Percentiles rank a stretch among this genome's conserved stretches.
Evolutionary conservation across 495 filamentous ascomycete genomes (phyloP).

Genomic region (Tetracladium setigerum): DNA sequence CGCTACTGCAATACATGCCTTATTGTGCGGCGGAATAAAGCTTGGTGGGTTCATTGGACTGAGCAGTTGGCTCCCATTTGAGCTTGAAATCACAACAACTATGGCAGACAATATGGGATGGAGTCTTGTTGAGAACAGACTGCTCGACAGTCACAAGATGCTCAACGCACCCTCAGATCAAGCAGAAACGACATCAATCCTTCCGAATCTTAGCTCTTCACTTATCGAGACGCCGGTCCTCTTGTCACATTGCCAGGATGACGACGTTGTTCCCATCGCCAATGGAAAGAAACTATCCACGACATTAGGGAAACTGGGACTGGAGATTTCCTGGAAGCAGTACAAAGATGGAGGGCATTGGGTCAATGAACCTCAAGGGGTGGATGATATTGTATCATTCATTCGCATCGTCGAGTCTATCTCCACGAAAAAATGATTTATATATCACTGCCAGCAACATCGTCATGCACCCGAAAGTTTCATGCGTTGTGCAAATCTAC

Average conservation of each 20-base stretch:
- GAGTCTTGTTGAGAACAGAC: neutral
- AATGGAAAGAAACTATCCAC: constrained; percentile 35
- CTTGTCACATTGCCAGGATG: constrained; percentile 45
- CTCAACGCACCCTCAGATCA: neutral
- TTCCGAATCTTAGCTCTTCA: neutral
- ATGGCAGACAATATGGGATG: neutral
- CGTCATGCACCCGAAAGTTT: no score
- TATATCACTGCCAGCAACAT: no score
- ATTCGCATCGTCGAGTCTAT: constrained; percentile 13
- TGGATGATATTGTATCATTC: constrained; percentile 45
- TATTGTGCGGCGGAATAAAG: constrained; percentile 25
- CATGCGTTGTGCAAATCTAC: no score
- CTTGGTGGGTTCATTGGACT: constrained; percentile 45
- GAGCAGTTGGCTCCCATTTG: constrained; percentile 48
- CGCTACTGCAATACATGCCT: constrained; percentile 35
- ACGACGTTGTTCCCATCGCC: constrained; percentile 38
- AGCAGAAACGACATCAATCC: neutral
- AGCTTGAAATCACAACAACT: constrained; percentile 15
- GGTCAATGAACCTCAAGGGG: constrained; percentile 41
- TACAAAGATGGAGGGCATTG: constrained; percentile 51
- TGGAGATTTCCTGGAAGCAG: constrained; percentile 39
- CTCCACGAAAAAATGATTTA: no score
- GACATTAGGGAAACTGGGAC: constrained; percentile 30
- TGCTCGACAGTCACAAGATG: neutral
- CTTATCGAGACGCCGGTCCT: constrained; percentile 35